A percentile compares a stretch with the other conserved stretches of the same genome.
Evolutionary conservation across 805 yeast genomes (phyloP).

Genomic region (Candida gorgasii): DNA sequence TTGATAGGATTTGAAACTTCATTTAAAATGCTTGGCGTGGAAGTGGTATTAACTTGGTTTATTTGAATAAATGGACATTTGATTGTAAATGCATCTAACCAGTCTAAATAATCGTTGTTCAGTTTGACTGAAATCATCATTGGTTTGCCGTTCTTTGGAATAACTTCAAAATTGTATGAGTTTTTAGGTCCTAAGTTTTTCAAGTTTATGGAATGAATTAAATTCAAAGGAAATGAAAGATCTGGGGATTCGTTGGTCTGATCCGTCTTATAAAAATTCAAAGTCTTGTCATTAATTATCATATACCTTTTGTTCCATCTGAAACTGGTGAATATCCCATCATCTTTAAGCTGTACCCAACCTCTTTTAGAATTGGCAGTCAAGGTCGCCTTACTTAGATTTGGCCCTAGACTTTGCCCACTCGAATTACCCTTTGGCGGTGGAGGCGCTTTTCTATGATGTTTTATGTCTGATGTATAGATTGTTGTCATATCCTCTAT

Average conservation of each 20-base stretch:
- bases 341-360: constrained; percentile 92
- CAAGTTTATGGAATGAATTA: constrained; percentile 49
- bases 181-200: constrained; percentile 51
- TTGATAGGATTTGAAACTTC: constrained; percentile 89
- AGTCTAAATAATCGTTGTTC: constrained; percentile 77
- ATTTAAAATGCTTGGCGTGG: not conserved
- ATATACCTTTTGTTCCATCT: constrained; percentile 91
- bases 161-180: constrained; percentile 73
- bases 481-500: constrained; percentile 33
- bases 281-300: constrained; percentile 70
- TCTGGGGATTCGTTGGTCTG: constrained; percentile 26
- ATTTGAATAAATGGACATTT: constrained; percentile 61
- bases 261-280: constrained; percentile 66
- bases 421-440: constrained; percentile 28
- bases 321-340: constrained; percentile 77
- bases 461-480: constrained; percentile 41
- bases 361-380: constrained; percentile 44
- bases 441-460: constrained; percentile 46
- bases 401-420: not conserved
- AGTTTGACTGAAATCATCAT: constrained; percentile 74
- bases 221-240: constrained; percentile 38
- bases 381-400: not conserved
- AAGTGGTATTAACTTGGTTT: constrained; percentile 17
- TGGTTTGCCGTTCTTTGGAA: constrained; percentile 58
- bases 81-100: constrained; percentile 87